Conservation (phyloP, 129 eudicot species). For the Deinandra increscens region DNA sequence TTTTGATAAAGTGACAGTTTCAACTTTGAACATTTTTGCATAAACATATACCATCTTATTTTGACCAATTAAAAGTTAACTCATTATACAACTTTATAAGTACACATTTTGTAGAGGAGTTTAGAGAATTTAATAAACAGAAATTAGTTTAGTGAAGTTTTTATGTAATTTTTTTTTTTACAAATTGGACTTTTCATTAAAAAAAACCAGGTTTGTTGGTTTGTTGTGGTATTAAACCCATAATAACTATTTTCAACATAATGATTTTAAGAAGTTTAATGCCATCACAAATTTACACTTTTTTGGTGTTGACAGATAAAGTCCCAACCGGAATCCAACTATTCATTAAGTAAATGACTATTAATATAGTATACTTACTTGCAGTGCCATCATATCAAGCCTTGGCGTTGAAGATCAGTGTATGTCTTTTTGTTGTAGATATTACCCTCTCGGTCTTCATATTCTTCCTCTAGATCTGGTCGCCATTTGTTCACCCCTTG, state of each 20-base stretch:
- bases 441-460: slow-evolving; percentile 90
- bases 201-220: too few species aligned
- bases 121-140: too few species aligned
- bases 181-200: too few species aligned
- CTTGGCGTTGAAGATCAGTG: slow-evolving; percentile 94
- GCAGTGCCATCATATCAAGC: slow-evolving; percentile 49
- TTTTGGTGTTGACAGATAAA: slow-evolving; percentile 3
- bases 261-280: too few species aligned
- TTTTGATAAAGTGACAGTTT: too few species aligned
- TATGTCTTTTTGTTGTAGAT: slow-evolving; percentile 87
- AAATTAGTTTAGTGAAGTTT: too few species aligned
- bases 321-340: not conserved
- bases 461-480: slow-evolving; percentile 96
- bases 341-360: not conserved
- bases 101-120: too few species aligned
- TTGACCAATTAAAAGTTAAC: too few species aligned
- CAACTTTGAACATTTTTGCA: too few species aligned
- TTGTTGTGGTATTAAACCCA: not conserved
- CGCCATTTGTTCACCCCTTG: slow-evolving; percentile 96
- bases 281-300: not conserved
- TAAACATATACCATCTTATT: too few species aligned
- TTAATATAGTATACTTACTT: slow-evolving; percentile 21
- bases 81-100: too few species aligned
- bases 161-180: too few species aligned
- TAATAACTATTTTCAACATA: not conserved